Evolutionary conservation across 177 flowering plant genomes (phyloP).

Genomic region (Vitis hybrid): DNA sequence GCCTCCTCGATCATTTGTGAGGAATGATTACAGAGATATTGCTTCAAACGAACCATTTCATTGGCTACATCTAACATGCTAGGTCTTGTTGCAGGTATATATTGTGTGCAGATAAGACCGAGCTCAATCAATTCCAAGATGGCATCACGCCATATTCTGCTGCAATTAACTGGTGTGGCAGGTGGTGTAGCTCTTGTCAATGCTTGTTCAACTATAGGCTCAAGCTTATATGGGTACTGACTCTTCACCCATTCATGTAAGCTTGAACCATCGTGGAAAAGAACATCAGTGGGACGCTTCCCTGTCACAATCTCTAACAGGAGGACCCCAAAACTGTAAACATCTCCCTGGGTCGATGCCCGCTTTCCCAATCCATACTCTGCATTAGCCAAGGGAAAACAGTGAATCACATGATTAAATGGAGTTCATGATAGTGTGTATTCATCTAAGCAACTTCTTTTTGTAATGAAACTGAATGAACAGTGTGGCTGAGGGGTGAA

Average conservation of each 20-base stretch:
- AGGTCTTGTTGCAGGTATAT: constrained; percentile 57
- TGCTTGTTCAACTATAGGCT: constrained; percentile 46
- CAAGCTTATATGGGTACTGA: constrained; percentile 50
- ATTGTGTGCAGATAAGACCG: constrained; percentile 75
- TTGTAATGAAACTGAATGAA: neutral
- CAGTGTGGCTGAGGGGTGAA: no score
- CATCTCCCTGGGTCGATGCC: constrained; percentile 82
- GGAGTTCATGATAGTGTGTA: neutral
- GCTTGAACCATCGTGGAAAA: constrained; percentile 60
- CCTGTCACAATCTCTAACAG: constrained; percentile 69
- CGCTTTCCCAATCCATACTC: constrained; percentile 81
- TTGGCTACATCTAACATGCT: constrained; percentile 67
- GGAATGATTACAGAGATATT: constrained; percentile 42
- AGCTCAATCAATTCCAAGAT: constrained; percentile 73
- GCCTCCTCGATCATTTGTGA: constrained; percentile 16
- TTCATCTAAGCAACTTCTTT: neutral
- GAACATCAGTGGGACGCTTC: constrained; percentile 66
- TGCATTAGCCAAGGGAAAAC: constrained; percentile 25
- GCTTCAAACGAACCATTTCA: constrained; percentile 64
- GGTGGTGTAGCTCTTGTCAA: constrained; percentile 20
- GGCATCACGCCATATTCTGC: constrained; percentile 37
- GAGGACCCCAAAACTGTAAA: constrained; percentile 82
- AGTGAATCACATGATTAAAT: neutral
- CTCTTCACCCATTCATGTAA: constrained; percentile 75
- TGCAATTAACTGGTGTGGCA: neutral